phyloP scores from a whole-genome alignment of 2,329 filamentous ascomycete genomes.

The Aspergillus unguis region DNA sequence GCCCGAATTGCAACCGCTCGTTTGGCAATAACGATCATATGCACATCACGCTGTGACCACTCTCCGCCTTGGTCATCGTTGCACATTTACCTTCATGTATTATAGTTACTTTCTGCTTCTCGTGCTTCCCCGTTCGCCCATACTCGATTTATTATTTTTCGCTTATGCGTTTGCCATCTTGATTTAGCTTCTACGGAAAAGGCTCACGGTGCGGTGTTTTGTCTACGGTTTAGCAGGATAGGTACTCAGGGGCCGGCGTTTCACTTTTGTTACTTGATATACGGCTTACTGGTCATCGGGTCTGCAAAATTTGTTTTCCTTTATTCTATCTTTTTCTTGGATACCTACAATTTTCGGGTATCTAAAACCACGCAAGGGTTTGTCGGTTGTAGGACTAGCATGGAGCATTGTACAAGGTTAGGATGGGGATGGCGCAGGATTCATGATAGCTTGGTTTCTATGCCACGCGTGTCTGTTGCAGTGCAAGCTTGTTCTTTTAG shows the following conservation, averaged over 20 bases:
- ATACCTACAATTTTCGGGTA: slow-evolving; percentile 30
- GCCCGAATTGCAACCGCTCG: slow-evolving; percentile 85
- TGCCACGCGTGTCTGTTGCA: slow-evolving; percentile 5
- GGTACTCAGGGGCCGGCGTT: slow-evolving; percentile 33
- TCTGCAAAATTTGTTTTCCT: slow-evolving; percentile 12
- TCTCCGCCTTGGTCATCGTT: slow-evolving; percentile 13
- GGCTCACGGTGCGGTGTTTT: slow-evolving; percentile 38
- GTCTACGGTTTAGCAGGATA: slow-evolving; percentile 31
- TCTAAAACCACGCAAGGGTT: slow-evolving; percentile 20
- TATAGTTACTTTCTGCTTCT: slow-evolving; percentile 28
- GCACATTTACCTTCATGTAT: slow-evolving; percentile 27
- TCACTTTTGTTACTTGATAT: slow-evolving; percentile 20
- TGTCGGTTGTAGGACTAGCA: slow-evolving; percentile 35
- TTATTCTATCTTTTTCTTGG: slow-evolving; percentile 21
- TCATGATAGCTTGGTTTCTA: slow-evolving; percentile 19
- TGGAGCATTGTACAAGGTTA: slow-evolving; percentile 21
- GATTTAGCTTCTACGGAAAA: slow-evolving; percentile 22
- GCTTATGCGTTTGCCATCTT: slow-evolving; percentile 10
- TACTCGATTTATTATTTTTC: slow-evolving; percentile 17
- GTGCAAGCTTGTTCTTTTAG: neutral
- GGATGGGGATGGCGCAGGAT: slow-evolving; percentile 24
- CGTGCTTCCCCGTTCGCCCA: slow-evolving; percentile 9
- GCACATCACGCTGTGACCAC: slow-evolving; percentile 50
- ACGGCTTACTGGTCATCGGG: slow-evolving; percentile 20
- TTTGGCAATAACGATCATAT: slow-evolving; percentile 92